Percentiles rank a stretch among this genome's conserved stretches.
Conservation (phyloP, 768 basidiomycete genomes). For the Nidula microcarpa region DNA sequence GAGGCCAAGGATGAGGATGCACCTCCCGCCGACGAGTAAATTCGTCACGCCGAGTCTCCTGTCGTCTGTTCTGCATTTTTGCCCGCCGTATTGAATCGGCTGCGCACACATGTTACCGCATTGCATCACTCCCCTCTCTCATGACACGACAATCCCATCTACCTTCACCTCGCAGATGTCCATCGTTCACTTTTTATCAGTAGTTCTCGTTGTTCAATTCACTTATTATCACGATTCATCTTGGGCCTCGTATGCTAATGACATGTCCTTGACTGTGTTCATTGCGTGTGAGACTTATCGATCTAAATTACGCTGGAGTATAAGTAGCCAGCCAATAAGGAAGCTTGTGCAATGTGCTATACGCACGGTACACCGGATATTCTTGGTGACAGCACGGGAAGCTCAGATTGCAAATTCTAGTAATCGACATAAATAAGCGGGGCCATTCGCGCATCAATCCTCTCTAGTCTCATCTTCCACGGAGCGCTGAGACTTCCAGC, state of each 20-base stretch:
- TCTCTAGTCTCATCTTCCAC: no score
- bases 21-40: slow-evolving; percentile 65
- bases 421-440: no score
- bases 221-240: neutral
- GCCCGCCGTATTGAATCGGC: neutral
- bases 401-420: no score
- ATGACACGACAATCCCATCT: neutral
- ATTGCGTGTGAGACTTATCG: neutral
- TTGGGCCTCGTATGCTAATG: no score
- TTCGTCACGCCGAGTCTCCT: slow-evolving; percentile 11
- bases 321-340: no score
- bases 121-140: neutral
- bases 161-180: neutral
- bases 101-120: neutral
- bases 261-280: neutral
- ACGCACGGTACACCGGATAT: no score
- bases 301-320: neutral
- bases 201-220: neutral
- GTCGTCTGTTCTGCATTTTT: slow-evolving; percentile 1
- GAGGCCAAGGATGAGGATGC: slow-evolving; percentile 67
- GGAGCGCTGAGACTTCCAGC: no score
- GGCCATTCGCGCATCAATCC: no score
- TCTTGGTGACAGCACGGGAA: no score
- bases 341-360: no score
- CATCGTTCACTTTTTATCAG: neutral